Conservation (phyloP, 2,329 filamentous ascomycete genomes). For the Bipolaris victoriae region DNA sequence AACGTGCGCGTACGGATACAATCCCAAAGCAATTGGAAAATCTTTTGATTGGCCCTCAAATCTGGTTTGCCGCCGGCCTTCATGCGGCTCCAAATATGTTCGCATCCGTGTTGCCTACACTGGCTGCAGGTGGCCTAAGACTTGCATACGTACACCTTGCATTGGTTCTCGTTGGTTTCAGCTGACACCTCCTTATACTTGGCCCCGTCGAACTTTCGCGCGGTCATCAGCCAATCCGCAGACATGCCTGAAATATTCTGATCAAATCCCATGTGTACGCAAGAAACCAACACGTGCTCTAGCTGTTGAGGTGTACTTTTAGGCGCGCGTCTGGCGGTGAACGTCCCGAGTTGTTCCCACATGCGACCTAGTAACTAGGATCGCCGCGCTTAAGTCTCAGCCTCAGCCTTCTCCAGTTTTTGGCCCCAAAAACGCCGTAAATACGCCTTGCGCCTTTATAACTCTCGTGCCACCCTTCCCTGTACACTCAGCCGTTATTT, state of each 20-base stretch:
- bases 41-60: not conserved
- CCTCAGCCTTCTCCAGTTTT: slow-evolving; percentile 10
- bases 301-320: not conserved
- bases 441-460: slow-evolving; percentile 9
- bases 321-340: slow-evolving; percentile 7
- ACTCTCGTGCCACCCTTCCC: not conserved
- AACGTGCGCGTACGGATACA: not conserved
- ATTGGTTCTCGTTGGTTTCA: slow-evolving; percentile 11
- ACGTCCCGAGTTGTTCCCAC: slow-evolving; percentile 2
- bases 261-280: not conserved
- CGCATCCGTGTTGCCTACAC: slow-evolving; percentile 2
- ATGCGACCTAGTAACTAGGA: not conserved
- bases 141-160: slow-evolving; percentile 5
- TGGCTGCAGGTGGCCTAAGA: slow-evolving; percentile 4
- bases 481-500: not conserved
- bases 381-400: slow-evolving; percentile 13
- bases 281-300: not conserved
- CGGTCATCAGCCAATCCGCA: not conserved
- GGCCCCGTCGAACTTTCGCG: not conserved
- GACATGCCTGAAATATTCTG: not conserved
- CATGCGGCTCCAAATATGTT: slow-evolving; percentile 3
- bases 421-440: slow-evolving; percentile 9
- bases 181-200: not conserved
- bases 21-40: not conserved
- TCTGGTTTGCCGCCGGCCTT: not conserved